A percentile compares a stretch with the other conserved stretches of the same genome.
These are phyloP conservation scores for Diatrype stigma DNA, from an alignment of 2,329 filamentous ascomycete genomes.

Conservation along the genomic window DNA sequence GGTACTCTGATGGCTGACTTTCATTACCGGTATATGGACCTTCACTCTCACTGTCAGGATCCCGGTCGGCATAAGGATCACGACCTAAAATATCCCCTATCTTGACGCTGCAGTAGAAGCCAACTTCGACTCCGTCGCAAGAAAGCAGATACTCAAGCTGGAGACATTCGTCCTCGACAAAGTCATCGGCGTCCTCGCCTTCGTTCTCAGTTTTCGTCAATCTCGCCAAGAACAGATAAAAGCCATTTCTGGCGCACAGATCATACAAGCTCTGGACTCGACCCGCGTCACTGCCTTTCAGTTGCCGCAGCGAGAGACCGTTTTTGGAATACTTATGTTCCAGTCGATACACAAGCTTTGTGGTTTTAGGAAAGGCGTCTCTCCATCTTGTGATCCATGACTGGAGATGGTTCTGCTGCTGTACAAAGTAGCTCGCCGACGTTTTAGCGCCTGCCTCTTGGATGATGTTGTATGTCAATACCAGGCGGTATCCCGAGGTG, in stretches of 20 bases:
- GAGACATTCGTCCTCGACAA: neutral
- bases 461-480: conserved; percentile 46
- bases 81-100: conserved; percentile 10
- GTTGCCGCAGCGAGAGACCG: conserved; percentile 14
- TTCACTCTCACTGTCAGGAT: conserved; percentile 11
- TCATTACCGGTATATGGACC: conserved; percentile 14
- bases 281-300: conserved; percentile 20
- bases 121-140: conserved; percentile 4
- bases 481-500: conserved; percentile 38
- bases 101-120: neutral
- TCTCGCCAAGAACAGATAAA: conserved; percentile 15
- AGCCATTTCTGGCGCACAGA: conserved; percentile 7
- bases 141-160: conserved; percentile 5
- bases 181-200: neutral
- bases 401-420: conserved; percentile 9
- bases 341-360: conserved; percentile 14
- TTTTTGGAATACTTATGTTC: conserved; percentile 20
- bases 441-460: conserved; percentile 12
- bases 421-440: conserved; percentile 9
- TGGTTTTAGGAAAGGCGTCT: neutral
- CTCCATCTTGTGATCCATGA: conserved; percentile 10
- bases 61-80: conserved; percentile 3
- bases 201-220: conserved; percentile 9
- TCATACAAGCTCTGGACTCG: conserved; percentile 12
- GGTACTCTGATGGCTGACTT: conserved; percentile 6